Percentiles rank a stretch among this genome's conserved stretches.
These are phyloP conservation scores for Hygrocybe coccinea DNA, from an alignment of 768 basidiomycete species.

Conservation along the genomic window DNA sequence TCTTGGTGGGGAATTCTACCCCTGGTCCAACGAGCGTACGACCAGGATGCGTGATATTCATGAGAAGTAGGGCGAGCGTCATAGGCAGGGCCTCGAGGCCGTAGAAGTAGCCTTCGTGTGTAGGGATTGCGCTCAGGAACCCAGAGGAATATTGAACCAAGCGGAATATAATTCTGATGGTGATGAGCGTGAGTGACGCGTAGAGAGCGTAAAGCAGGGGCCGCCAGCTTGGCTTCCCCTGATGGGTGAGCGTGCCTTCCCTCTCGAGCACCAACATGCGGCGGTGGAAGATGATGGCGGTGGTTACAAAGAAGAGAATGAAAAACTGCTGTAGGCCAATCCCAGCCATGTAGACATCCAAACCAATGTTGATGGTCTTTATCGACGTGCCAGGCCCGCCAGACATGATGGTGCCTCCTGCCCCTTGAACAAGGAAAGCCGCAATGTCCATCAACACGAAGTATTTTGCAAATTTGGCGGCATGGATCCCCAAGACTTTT, in stretches of 20 bases:
- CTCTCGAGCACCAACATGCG: constrained; percentile 9
- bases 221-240: constrained; percentile 13
- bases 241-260: not conserved
- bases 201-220: constrained; percentile 18
- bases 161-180: constrained; percentile 22
- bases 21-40: constrained; percentile 19
- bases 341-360: constrained; percentile 25
- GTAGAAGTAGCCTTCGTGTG: constrained; percentile 19
- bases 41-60: constrained; percentile 20
- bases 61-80: constrained; percentile 13
- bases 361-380: constrained; percentile 8
- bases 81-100: constrained; percentile 22
- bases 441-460: constrained; percentile 20
- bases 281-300: constrained; percentile 18
- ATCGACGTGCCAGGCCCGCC: not conserved
- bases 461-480: constrained; percentile 10
- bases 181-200: constrained; percentile 18
- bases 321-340: constrained; percentile 23
- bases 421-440: constrained; percentile 20
- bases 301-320: constrained; percentile 15
- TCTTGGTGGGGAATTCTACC: constrained; percentile 19
- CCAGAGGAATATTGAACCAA: constrained; percentile 21
- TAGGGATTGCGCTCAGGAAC: constrained; percentile 12
- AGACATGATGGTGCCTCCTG: constrained; percentile 14
- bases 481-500: constrained; percentile 14